These are phyloP conservation scores for Choiromyces venosus DNA, from an alignment of 495 filamentous ascomycete species.

Conservation along the genomic window DNA sequence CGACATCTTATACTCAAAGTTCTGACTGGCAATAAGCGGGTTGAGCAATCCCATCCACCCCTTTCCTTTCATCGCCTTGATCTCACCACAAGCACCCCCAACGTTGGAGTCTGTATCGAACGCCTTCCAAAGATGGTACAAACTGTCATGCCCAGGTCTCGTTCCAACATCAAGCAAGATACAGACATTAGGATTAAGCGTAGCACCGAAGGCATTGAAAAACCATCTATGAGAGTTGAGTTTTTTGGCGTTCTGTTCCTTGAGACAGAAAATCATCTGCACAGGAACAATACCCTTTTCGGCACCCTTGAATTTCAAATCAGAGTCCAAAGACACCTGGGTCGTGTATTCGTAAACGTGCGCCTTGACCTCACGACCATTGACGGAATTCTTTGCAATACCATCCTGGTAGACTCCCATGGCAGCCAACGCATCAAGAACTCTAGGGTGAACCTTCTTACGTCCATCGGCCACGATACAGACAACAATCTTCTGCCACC, in stretches of 20 bases:
- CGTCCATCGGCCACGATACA: conserved; percentile 93
- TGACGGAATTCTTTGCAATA: conserved; percentile 97
- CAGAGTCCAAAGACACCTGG: conserved; percentile 89
- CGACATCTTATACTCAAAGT: conserved; percentile 99
- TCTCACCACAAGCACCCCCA: conserved; percentile 93
- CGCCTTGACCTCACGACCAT: conserved; percentile 58
- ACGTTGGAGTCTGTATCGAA: conserved; percentile 97
- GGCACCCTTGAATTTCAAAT: conserved; percentile 96
- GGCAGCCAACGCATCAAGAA: conserved; percentile 89
- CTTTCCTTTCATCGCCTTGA: conserved; percentile 89
- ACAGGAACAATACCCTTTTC: conserved; percentile 99
- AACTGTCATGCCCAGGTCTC: conserved; percentile 71
- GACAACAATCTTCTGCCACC: conserved; percentile 99
- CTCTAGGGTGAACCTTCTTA: conserved; percentile 87
- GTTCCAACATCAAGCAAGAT: conserved; percentile 96
- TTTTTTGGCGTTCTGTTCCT: conserved; percentile 97
- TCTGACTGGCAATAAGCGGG: conserved; percentile 91
- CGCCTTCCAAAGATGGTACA: conserved; percentile 99
- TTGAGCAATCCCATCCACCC: conserved; percentile 78
- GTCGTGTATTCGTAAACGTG: conserved; percentile 99
- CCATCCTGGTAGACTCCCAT: conserved; percentile 99
- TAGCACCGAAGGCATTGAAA: conserved; percentile 95
- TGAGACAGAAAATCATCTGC: conserved; percentile 97
- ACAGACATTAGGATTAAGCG: conserved; percentile 91
- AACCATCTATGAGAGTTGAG: conserved; percentile 99